Conservation (phyloP, 129 eudicot genomes). For the Rutidosis leptorrhynchoides region DNA sequence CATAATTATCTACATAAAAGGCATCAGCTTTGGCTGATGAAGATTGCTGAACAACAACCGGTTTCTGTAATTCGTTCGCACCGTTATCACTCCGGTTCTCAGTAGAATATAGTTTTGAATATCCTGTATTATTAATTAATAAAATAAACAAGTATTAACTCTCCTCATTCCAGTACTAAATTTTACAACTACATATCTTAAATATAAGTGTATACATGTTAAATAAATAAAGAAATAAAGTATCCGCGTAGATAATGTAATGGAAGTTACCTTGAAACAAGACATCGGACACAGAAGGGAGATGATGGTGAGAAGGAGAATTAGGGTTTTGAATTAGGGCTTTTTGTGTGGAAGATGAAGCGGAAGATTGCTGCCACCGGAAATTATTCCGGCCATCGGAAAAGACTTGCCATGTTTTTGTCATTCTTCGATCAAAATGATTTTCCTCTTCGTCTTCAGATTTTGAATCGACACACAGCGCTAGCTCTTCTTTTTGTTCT, state of each 20-base stretch:
- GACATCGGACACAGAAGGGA: slow-evolving; percentile 31
- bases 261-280: slow-evolving; percentile 27
- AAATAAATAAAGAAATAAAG: not conserved
- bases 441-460: too few relatives aligned
- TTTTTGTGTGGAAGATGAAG: slow-evolving; percentile 29
- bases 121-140: slow-evolving; percentile 35
- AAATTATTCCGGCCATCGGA: slow-evolving; percentile 47
- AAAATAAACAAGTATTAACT: slow-evolving; percentile 2
- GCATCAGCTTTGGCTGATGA: slow-evolving; percentile 57
- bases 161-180: not conserved
- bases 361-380: slow-evolving; percentile 70
- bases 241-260: too few relatives aligned
- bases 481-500: too few relatives aligned
- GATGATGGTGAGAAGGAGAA: slow-evolving; percentile 23
- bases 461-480: too few relatives aligned
- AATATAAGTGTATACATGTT: not conserved
- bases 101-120: slow-evolving; percentile 28
- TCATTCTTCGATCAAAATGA: too few relatives aligned
- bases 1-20: slow-evolving; percentile 45
- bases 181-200: not conserved
- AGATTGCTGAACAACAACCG: slow-evolving; percentile 50
- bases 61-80: slow-evolving; percentile 59
- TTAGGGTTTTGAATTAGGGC: slow-evolving; percentile 31
- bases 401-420: slow-evolving; percentile 60
- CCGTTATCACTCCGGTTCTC: slow-evolving; percentile 29